These are phyloP conservation scores for Yamadazyma philogaea DNA, from an alignment of 805 yeast species.

Conservation along the genomic window DNA sequence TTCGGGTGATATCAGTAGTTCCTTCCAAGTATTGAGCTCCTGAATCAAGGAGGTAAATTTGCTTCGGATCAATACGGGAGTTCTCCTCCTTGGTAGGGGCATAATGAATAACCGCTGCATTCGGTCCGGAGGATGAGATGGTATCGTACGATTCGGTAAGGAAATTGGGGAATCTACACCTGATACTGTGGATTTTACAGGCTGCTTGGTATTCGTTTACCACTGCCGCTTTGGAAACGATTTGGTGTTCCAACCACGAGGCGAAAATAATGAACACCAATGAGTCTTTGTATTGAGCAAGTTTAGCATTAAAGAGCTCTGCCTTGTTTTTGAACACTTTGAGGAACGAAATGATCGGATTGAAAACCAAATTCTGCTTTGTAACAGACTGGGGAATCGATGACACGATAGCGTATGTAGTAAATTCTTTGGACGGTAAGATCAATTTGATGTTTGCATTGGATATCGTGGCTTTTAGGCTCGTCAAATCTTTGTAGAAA, in stretches of 20 bases:
- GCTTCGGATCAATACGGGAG: conserved; percentile 57
- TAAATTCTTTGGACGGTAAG: conserved; percentile 28
- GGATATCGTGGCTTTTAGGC: conserved; percentile 20
- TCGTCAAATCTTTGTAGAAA: conserved; percentile 56
- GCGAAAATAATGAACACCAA: conserved; percentile 68
- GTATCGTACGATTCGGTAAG: conserved; percentile 73
- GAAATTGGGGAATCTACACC: conserved; percentile 53
- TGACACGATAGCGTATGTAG: conserved; percentile 31
- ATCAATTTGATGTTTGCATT: conserved; percentile 20
- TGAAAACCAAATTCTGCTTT: conserved; percentile 21
- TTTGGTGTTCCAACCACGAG: conserved; percentile 73
- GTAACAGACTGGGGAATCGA: conserved; percentile 30
- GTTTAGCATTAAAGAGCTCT: conserved; percentile 68
- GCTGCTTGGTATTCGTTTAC: conserved; percentile 68
- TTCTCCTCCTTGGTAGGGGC: conserved; percentile 60
- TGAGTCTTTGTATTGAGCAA: conserved; percentile 84
- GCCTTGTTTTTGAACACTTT: conserved; percentile 73
- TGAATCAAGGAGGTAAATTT: conserved; percentile 54
- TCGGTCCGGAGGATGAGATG: conserved; percentile 72
- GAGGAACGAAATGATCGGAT: conserved; percentile 41
- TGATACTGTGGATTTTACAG: conserved; percentile 51
- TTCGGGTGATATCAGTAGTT: conserved; percentile 92
- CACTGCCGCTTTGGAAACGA: conserved; percentile 36
- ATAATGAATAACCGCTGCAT: conserved; percentile 74
- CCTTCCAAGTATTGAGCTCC: conserved; percentile 64